Evolutionary conservation across 2,329 filamentous ascomycete species (phyloP).

Genomic region (Fusarium ambrosium): DNA sequence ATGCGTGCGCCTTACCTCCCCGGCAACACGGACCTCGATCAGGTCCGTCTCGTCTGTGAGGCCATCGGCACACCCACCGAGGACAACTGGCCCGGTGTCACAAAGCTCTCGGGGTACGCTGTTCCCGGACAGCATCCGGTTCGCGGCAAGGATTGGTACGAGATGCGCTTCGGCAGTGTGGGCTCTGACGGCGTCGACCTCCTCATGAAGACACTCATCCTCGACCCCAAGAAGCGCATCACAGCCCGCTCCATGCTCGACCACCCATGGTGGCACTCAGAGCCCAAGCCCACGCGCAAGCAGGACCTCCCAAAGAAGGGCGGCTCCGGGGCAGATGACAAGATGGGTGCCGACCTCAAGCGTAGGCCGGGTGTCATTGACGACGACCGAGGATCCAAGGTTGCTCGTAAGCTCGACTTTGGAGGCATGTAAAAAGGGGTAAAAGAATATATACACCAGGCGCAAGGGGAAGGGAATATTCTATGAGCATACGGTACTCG

Average conservation of each 20-base stretch:
- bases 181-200: constrained; percentile 89
- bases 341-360: constrained; percentile 86
- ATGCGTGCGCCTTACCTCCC: constrained; percentile 86
- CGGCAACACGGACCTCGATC: constrained; percentile 87
- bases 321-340: constrained; percentile 77
- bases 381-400: constrained; percentile 77
- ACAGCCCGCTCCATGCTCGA: constrained; percentile 82
- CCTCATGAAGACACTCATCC: constrained; percentile 83
- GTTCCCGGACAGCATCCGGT: constrained; percentile 73
- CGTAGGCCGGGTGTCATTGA: constrained; percentile 77
- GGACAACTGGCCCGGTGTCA: constrained; percentile 95
- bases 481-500: constrained; percentile 12
- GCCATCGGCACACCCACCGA: constrained; percentile 92
- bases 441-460: neutral
- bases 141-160: constrained; percentile 79
- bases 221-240: constrained; percentile 89
- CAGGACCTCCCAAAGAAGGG: constrained; percentile 84
- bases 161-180: constrained; percentile 81
- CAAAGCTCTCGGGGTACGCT: constrained; percentile 84
- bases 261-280: constrained; percentile 87
- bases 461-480: neutral
- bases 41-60: constrained; percentile 86
- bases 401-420: constrained; percentile 88
- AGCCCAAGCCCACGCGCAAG: constrained; percentile 86
- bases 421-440: constrained; percentile 56